These are phyloP conservation scores for Harringtonia lauricola DNA, from an alignment of 2,329 filamentous ascomycete species.

Conservation along the genomic window DNA sequence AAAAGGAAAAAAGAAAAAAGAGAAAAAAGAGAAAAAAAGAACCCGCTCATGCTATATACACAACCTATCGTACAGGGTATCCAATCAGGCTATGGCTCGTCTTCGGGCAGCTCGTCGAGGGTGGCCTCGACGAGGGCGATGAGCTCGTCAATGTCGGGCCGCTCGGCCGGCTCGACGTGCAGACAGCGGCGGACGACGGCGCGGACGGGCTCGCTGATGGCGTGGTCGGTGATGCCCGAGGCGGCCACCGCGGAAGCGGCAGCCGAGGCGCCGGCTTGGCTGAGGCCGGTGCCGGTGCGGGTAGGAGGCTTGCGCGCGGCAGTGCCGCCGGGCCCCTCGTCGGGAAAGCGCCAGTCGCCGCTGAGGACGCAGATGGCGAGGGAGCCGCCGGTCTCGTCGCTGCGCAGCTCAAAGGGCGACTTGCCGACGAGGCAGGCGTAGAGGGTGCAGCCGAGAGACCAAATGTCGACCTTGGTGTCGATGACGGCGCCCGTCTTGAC, in stretches of 20 bases:
- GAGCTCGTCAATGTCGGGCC: conserved; percentile 78
- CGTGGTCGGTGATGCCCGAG: conserved; percentile 28
- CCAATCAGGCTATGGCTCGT: conserved; percentile 25
- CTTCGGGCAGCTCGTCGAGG: conserved; percentile 55
- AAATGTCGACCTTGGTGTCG: conserved; percentile 96
- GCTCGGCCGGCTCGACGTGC: conserved; percentile 73
- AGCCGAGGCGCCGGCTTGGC: conserved; percentile 15
- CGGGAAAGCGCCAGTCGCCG: conserved; percentile 94
- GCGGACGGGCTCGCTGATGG: conserved; percentile 72
- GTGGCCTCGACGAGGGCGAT: conserved; percentile 68
- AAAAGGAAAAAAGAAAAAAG: background rate
- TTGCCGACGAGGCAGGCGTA: conserved; percentile 96
- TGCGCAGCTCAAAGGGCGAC: conserved; percentile 90
- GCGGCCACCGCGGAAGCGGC: conserved; percentile 16
- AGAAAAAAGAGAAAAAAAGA: background rate
- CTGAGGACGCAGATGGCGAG: conserved; percentile 85
- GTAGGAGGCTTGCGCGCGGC: conserved; percentile 8
- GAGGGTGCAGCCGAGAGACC: conserved; percentile 94
- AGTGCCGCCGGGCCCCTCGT: conserved; percentile 57
- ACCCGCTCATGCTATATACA: background rate
- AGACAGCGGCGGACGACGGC: conserved; percentile 82
- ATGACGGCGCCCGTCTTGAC: conserved; percentile 87
- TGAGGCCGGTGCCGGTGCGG: conserved; percentile 16
- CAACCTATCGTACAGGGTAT: no score
- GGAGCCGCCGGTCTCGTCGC: conserved; percentile 90